Percentiles rank a stretch among this genome's conserved stretches.
Conservation (phyloP, 306 rosid genomes). For the Fragaria iinumae region DNA sequence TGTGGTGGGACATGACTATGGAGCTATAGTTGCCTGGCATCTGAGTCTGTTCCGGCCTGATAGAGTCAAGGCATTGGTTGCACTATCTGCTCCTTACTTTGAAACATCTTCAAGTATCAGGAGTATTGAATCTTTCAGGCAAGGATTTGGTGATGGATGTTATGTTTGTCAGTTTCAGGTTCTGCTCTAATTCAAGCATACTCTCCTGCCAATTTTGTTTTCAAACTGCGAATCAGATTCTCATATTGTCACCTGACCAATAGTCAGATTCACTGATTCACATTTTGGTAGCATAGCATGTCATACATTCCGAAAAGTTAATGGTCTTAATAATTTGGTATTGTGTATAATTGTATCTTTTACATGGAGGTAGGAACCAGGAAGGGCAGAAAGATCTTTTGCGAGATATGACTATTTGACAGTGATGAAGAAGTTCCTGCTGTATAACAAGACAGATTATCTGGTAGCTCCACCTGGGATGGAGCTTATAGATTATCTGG, state of each 20-base stretch:
- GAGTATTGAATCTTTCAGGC: slow-evolving; percentile 38
- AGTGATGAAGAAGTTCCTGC: slow-evolving; percentile 69
- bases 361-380: slow-evolving; percentile 51
- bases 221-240: not conserved
- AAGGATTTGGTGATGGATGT: slow-evolving; percentile 39
- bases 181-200: slow-evolving; percentile 4
- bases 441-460: slow-evolving; percentile 22
- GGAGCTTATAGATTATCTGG: slow-evolving; percentile 66
- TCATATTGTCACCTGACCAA: not conserved
- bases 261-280: not conserved
- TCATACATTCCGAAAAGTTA: not conserved
- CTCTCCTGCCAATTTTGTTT: not conserved
- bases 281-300: not conserved
- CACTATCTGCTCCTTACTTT: slow-evolving; percentile 47
- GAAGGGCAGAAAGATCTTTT: slow-evolving; percentile 71
- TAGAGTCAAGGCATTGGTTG: slow-evolving; percentile 55
- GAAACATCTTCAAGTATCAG: slow-evolving; percentile 41
- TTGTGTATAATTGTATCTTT: not conserved
- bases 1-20: slow-evolving; percentile 62
- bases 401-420: slow-evolving; percentile 71
- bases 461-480: slow-evolving; percentile 51
- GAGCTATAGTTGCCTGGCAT: slow-evolving; percentile 57
- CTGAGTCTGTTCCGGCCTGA: slow-evolving; percentile 63
- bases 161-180: slow-evolving; percentile 69
- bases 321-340: not conserved